Conservation (phyloP, 208 protist species). For the Leishmania mexicana region DNA sequence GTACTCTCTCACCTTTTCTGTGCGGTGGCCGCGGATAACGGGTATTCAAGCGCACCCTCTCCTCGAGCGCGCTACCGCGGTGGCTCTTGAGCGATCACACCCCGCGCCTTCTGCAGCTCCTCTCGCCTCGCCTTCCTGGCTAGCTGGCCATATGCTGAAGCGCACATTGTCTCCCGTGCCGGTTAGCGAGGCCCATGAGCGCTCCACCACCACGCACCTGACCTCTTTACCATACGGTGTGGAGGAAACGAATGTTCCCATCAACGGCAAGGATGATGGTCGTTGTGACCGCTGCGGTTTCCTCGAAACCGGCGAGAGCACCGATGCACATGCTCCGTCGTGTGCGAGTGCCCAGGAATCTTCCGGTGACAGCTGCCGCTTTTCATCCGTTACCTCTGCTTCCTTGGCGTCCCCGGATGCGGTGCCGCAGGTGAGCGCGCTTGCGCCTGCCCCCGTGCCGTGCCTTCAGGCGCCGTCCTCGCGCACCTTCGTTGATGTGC, state of each 20-base stretch:
- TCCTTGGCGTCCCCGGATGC: neutral
- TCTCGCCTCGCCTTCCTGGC: neutral
- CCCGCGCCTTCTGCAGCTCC: neutral
- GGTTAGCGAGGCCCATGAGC: neutral
- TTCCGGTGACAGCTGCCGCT: neutral
- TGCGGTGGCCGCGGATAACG: neutral
- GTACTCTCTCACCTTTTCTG: neutral
- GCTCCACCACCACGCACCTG: constrained; percentile 1
- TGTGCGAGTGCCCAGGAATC: neutral
- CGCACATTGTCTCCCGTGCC: neutral
- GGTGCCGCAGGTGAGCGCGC: neutral
- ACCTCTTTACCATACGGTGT: neutral
- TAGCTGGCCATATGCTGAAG: neutral
- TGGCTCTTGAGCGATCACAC: neutral
- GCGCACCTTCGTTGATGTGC: constrained; percentile 17
- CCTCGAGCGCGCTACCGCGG: neutral
- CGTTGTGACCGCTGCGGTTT: neutral
- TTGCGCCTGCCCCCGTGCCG: neutral
- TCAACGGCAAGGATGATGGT: neutral
- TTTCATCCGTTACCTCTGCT: neutral
- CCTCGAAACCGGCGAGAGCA: neutral
- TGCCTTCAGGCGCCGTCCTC: neutral
- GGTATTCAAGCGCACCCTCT: neutral
- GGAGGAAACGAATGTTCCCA: neutral
- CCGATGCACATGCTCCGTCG: neutral